Evolutionary conservation across 139 green algal species (phyloP).

Genomic region (Mesotaenium endlicherianum): DNA sequence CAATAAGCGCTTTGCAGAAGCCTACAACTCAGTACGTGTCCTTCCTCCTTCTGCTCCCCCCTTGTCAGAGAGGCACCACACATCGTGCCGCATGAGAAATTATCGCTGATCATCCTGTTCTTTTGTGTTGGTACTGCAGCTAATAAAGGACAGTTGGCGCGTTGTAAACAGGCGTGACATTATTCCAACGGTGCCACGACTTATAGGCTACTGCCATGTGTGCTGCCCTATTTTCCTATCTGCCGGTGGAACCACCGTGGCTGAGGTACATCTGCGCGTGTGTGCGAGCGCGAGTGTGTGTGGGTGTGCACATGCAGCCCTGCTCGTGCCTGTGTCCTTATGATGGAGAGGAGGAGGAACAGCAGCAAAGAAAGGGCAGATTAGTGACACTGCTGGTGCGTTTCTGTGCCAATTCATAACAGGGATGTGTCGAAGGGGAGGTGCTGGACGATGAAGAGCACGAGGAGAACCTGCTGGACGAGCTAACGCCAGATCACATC

Average conservation of each 20-base stretch:
- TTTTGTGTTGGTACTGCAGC: background rate
- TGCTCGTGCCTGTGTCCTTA: background rate
- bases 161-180: constrained; percentile 52
- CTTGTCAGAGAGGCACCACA: too few species aligned
- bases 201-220: constrained; percentile 61
- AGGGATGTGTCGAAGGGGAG: too few species aligned
- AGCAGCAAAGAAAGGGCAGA: background rate
- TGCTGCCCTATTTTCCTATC: constrained; percentile 29
- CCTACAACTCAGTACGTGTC: constrained; percentile 21
- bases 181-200: constrained; percentile 49
- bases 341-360: background rate
- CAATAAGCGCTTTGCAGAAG: constrained; percentile 44
- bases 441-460: background rate
- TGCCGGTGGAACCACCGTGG: background rate
- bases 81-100: too few species aligned
- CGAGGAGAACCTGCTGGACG: background rate
- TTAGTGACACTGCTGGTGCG: too few species aligned
- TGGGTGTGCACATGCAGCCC: background rate
- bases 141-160: constrained; percentile 49
- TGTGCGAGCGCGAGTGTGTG: background rate
- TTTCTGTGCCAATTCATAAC: too few species aligned
- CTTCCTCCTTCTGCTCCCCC: too few species aligned
- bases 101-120: too few species aligned
- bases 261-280: background rate
- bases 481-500: background rate